These are phyloP conservation scores for Calendula officinalis DNA, from an alignment of 129 eudicot genomes.

Conservation along the genomic window DNA sequence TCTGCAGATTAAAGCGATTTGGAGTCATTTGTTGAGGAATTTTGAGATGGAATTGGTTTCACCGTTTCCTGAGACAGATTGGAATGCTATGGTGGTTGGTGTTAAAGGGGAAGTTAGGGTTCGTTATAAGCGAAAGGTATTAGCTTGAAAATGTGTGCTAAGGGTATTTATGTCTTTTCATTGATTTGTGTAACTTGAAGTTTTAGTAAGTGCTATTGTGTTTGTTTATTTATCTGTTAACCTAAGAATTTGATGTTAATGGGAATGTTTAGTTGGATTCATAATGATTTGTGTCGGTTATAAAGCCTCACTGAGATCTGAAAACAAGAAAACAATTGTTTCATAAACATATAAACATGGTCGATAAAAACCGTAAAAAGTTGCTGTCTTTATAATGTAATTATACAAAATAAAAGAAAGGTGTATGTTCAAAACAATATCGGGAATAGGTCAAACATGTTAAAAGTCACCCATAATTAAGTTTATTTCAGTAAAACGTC, in stretches of 20 bases:
- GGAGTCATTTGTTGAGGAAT: conserved; percentile 92
- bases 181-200: conserved; percentile 14
- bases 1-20: conserved; percentile 85
- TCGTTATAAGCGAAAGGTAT: conserved; percentile 64
- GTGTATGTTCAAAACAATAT: no score
- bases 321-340: no score
- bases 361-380: no score
- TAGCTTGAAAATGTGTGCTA: neutral
- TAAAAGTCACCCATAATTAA: no score
- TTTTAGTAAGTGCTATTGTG: conserved; percentile 11
- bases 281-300: no score
- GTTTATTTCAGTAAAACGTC: no score
- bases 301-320: no score
- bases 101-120: conserved; percentile 97
- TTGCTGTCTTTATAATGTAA: no score
- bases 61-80: conserved; percentile 91
- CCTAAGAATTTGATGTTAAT: conserved; percentile 1
- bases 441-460: no score
- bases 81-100: conserved; percentile 99
- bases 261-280: conserved; percentile 15
- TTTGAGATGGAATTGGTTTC: conserved; percentile 82
- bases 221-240: no score
- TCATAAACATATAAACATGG: no score
- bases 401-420: no score
- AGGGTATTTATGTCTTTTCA: neutral